Base-by-base conservation (phyloP, 1,139 yeast genomes). In the Blastobotrys arbuscula region DNA sequence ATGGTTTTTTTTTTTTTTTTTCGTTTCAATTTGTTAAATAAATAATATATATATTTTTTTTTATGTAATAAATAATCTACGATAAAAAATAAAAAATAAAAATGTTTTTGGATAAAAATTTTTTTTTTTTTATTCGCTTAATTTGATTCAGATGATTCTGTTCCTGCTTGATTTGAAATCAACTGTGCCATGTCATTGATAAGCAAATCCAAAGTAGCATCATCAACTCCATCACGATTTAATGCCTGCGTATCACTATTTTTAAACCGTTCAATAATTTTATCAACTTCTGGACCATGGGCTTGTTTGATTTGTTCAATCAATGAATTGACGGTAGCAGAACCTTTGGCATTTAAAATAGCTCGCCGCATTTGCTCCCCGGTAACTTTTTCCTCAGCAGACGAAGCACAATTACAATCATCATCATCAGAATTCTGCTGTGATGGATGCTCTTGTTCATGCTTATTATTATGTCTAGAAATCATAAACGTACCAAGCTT, bases 301-400 rank as follows among this genome's bases (percentile, higher is more conserved):
- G 44, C 24, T 39, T 50, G 35, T 41, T 55, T 50, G 37, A 86
- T 83, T 56, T 78, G 82, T 48, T 76, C 79, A 59, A 87, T 83
- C 57, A 85, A 73, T 51, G 84, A 88, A 13, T 77, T 75, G 6
- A 85, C 85, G 18, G 84, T 78, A 52, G 81, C 82, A 48, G 84
- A 78, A 49, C 94, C 94, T 59, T 84, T 84, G 2, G 90, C 90
- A 13, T 28, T 36, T 47, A 84, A 80, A 41, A 84, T 82, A 0
- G 92, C 89, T 53, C 82, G 86, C 52, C 95, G 72, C 37, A 86
- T 69, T 61, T 84, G 89, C 2, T 82, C 75, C 18, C 95, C 95
- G 0, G 79, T 1, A 55, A 50, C 39, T 16, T n/a, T n/a, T 21
- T 30, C 34, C 6, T 31, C 41, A 37, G 38, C 38, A 8, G 38